These are phyloP conservation scores for Calocybe indica DNA, from an alignment of 768 basidiomycete species.

Conservation along the genomic window DNA sequence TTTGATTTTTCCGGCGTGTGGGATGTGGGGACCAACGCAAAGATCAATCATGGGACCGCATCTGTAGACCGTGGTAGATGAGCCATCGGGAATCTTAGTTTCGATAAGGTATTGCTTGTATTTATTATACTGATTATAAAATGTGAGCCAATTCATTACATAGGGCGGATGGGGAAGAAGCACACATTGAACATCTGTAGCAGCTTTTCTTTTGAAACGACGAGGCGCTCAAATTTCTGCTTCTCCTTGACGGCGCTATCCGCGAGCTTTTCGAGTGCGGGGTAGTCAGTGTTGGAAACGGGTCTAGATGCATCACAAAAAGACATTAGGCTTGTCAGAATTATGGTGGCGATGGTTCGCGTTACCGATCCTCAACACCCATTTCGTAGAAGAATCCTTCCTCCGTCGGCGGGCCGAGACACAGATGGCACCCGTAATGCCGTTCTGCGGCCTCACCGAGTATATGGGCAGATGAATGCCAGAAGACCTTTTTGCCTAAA, in stretches of 20 bases:
- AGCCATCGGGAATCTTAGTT: slow-evolving; percentile 92
- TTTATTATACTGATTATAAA: slow-evolving; percentile 82
- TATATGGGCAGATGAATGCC: slow-evolving; percentile 99
- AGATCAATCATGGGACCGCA: slow-evolving; percentile 99
- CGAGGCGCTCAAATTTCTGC: slow-evolving; percentile 93
- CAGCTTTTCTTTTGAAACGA: slow-evolving; percentile 91
- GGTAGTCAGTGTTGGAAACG: slow-evolving; percentile 79
- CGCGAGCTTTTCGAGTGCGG: slow-evolving; percentile 80
- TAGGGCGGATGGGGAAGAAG: background rate
- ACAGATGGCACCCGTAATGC: slow-evolving; percentile 95
- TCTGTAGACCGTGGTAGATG: slow-evolving; percentile 95
- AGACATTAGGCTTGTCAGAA: background rate
- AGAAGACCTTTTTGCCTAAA: slow-evolving; percentile 93
- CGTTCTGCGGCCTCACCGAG: slow-evolving; percentile 94
- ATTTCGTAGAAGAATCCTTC: slow-evolving; percentile 99
- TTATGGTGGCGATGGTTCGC: slow-evolving; percentile 1
- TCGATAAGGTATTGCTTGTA: slow-evolving; percentile 97
- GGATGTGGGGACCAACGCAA: slow-evolving; percentile 95
- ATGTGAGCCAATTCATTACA: background rate
- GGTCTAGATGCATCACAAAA: slow-evolving; percentile 35
- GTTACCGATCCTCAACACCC: slow-evolving; percentile 75
- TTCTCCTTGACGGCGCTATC: slow-evolving; percentile 92
- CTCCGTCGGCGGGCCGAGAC: slow-evolving; percentile 94
- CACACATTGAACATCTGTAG: slow-evolving; percentile 93
- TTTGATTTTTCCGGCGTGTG: slow-evolving; percentile 97